Evolutionary conservation across 257 asterid species (phyloP).

Genomic region (Linderniella brevidens): DNA sequence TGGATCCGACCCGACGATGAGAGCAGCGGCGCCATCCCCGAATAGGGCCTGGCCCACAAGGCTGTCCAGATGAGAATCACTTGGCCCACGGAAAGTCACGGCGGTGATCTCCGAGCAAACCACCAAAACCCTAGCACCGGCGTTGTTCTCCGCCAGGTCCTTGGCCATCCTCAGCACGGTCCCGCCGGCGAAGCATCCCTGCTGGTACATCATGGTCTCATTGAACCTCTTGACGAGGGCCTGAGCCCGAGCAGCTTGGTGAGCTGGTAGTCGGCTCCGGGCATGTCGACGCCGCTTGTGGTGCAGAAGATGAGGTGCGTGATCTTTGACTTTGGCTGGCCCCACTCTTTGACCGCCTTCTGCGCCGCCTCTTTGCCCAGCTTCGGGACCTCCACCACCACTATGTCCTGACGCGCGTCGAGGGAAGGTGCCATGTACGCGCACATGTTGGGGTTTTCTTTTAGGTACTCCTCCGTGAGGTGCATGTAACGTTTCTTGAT

Average conservation of each 20-base stretch:
- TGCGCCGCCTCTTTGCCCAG: constrained; percentile 79
- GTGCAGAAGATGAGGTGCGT: constrained; percentile 70
- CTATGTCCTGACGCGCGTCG: constrained; percentile 56
- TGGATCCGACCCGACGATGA: constrained; percentile 39
- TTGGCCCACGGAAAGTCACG: constrained; percentile 47
- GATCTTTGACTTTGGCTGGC: constrained; percentile 69
- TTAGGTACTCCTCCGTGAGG: constrained; percentile 42
- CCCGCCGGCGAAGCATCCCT: constrained; percentile 69
- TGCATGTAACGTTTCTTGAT: constrained; percentile 54
- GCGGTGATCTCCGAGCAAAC: constrained; percentile 60
- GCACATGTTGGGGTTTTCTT: constrained; percentile 42
- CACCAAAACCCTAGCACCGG: constrained; percentile 40
- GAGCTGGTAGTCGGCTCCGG: constrained; percentile 70
- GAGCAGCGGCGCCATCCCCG: constrained; percentile 51
- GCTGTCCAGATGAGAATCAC: constrained; percentile 34
- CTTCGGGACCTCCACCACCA: constrained; percentile 62
- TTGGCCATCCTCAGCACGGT: constrained; percentile 64
- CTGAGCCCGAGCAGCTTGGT: constrained; percentile 62
- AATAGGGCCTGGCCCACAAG: constrained; percentile 52
- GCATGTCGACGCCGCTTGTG: constrained; percentile 82
- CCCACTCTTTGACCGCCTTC: constrained; percentile 77
- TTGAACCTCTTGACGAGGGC: constrained; percentile 42
- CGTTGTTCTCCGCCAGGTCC: constrained; percentile 70
- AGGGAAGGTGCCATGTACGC: constrained; percentile 59
- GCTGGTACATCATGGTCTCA: constrained; percentile 84